Conservation (phyloP, 2,329 filamentous ascomycete genomes). For the Cladosporium sp. region DNA sequence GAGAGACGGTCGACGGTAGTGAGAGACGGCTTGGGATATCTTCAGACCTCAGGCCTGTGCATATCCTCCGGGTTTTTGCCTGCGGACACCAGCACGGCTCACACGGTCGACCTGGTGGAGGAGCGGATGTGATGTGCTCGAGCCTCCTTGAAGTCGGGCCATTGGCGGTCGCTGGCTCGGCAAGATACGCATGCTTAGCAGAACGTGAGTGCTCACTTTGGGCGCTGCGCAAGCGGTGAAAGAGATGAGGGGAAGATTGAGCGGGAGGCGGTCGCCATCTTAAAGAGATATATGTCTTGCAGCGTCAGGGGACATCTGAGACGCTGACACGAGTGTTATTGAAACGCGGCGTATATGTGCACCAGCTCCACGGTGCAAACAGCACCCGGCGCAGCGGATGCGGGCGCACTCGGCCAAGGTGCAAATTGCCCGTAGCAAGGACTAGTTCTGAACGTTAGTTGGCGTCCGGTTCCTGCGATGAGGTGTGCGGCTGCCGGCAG, state of each 20-base stretch:
- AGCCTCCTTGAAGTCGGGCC: neutral
- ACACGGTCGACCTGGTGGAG: conserved; percentile 1
- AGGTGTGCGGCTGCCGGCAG: conserved; percentile 6
- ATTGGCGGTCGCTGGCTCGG: conserved; percentile 3
- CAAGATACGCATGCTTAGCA: neutral
- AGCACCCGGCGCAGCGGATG: conserved; percentile 6
- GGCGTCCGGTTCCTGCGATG: conserved; percentile 5
- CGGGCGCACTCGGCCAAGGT: conserved; percentile 1
- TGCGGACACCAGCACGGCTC: neutral
- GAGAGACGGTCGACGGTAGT: neutral
- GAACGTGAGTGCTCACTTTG: neutral
- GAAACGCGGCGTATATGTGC: conserved; percentile 3
- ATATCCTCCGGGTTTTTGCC: conserved; percentile 8
- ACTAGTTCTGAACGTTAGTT: neutral
- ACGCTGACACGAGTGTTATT: conserved; percentile 8
- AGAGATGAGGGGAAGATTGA: neutral
- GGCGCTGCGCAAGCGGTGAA: conserved; percentile 7
- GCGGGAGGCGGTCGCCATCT: conserved; percentile 9
- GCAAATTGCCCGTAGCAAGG: conserved; percentile 3
- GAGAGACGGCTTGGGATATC: conserved; percentile 10
- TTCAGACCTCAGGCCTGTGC: conserved; percentile 4
- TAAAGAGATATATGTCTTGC: conserved; percentile 9
- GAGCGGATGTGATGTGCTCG: conserved; percentile 1
- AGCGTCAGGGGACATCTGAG: neutral
- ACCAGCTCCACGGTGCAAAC: conserved; percentile 5